A percentile compares a stretch with the other conserved stretches of the same genome.
Conservation (phyloP, 495 filamentous ascomycete species). For the Neurospora discreta region DNA sequence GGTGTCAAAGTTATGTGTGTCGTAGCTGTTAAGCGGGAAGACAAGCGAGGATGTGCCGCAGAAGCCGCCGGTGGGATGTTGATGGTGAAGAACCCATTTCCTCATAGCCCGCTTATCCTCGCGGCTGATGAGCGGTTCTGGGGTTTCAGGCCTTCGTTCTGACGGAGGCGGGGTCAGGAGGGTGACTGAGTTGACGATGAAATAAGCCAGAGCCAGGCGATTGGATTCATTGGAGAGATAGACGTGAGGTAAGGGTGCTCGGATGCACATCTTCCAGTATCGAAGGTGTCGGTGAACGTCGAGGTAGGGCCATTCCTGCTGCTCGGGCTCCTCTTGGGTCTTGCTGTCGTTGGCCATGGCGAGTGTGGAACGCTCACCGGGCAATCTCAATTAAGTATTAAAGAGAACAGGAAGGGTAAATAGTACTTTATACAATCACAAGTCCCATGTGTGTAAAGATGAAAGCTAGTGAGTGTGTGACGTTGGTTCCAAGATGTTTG, state of each 20-base stretch:
- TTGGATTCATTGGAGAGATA: conserved; percentile 84
- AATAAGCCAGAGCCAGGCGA: conserved; percentile 80
- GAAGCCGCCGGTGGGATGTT: conserved; percentile 74
- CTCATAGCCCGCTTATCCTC: conserved; percentile 25
- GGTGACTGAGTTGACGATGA: conserved; percentile 46
- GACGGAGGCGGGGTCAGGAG: conserved; percentile 26
- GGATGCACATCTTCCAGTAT: conserved; percentile 87
- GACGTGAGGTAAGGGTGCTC: conserved; percentile 62
- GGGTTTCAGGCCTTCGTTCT: conserved; percentile 8
- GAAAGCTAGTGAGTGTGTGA: background rate
- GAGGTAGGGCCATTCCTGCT: conserved; percentile 32
- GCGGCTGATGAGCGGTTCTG: conserved; percentile 21
- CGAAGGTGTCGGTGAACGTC: conserved; percentile 67
- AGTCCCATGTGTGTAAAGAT: background rate
- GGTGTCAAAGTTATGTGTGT: conserved; percentile 20
- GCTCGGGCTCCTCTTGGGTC: background rate
- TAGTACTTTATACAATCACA: background rate
- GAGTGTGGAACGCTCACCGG: background rate
- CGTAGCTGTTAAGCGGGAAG: conserved; percentile 23
- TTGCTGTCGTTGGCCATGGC: background rate
- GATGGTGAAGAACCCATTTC: conserved; percentile 50
- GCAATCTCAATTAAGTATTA: background rate
- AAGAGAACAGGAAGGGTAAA: background rate
- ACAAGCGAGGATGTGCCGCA: conserved; percentile 55
- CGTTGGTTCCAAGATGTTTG: background rate